Evolutionary conservation across 2,329 filamentous ascomycete species (phyloP).

Genomic region (Fusarium nelsonii): DNA sequence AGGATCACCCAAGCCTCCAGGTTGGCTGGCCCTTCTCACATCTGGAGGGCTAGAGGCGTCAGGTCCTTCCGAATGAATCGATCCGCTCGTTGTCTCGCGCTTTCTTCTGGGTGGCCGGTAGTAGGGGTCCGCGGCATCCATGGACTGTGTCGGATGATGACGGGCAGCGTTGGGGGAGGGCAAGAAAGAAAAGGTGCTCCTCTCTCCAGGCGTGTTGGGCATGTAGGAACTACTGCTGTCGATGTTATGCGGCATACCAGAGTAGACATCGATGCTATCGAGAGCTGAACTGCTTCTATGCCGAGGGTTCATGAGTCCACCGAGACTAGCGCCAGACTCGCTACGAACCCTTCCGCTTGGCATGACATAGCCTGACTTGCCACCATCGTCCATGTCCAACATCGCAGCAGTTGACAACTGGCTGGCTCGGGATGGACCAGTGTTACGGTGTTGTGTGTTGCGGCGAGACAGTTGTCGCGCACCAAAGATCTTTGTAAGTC

Average conservation of each 20-base stretch:
- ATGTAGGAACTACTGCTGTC: conserved; percentile 74
- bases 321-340: conserved; percentile 71
- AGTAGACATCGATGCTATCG: conserved; percentile 63
- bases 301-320: conserved; percentile 60
- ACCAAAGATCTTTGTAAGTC: conserved; percentile 89
- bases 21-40: conserved; percentile 55
- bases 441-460: conserved; percentile 70
- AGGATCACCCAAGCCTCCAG: conserved; percentile 52
- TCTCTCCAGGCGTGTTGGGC: conserved; percentile 79
- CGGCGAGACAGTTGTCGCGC: conserved; percentile 88
- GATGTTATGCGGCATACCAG: conserved; percentile 60
- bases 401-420: conserved; percentile 87
- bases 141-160: conserved; percentile 60
- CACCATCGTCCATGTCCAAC: conserved; percentile 75
- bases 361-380: conserved; percentile 70
- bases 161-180: conserved; percentile 66
- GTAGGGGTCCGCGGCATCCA: conserved; percentile 79
- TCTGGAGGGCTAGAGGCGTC: conserved; percentile 51
- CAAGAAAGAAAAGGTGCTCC: conserved; percentile 79
- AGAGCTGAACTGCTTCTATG: conserved; percentile 68
- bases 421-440: conserved; percentile 77
- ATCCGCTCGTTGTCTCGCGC: conserved; percentile 65
- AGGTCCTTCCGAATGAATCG: conserved; percentile 51
- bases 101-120: conserved; percentile 86
- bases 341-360: conserved; percentile 68